Evolutionary conservation across 768 basidiomycete genomes (phyloP), one percentile per base, ranked within the genome.

Genomic region (Suillus luteus): DNA sequence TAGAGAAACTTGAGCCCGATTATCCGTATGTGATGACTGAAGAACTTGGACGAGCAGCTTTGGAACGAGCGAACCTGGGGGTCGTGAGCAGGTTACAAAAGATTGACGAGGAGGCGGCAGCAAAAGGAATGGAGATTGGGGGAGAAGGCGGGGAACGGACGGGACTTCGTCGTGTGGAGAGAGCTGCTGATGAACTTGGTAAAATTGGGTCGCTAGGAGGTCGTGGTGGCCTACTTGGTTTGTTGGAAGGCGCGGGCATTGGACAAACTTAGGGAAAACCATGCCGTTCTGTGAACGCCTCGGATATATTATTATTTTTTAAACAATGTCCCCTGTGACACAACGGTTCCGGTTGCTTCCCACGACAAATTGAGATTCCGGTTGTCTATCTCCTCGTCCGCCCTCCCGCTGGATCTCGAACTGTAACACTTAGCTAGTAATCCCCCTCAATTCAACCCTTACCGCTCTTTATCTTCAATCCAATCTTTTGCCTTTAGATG

Each of bases 51-150:
- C 65, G 62, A 35, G 66, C 66, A 11, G 80, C 79, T 19, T 64
- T 88, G 41, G 75, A 75, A 57, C 76, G 79, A 41, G 85, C 85
- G 8, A 86, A 82, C 64, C 70, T 72, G 38, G 77, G 77, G 1
- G 82, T 91, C 33, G 72, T 85, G 14, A 76, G 76, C 48, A 84
- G 89, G 57, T 75, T 91, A 62, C 79, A 77, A 70, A 81, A 78
- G 68, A 83, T 85, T 12, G 81, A 85, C 62, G 79, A 78, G 62
- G 74, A 81, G 61, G 80, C 82, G 5, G 77, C 78, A 17, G 71
- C 77, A 59, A 71, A 75, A 27, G 77, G 79, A 10, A 62, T 79
- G 63, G 79, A 80, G 64, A 79, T 80, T 1, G 79, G 76, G 8
- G 76, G 79, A 9, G 78, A 80, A 57, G 82, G 81, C 6, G 76